A percentile compares a stretch with the other conserved stretches of the same genome.
phyloP scores from a whole-genome alignment of 495 filamentous ascomycete genomes.

The Trichoderma asperelloides region DNA sequence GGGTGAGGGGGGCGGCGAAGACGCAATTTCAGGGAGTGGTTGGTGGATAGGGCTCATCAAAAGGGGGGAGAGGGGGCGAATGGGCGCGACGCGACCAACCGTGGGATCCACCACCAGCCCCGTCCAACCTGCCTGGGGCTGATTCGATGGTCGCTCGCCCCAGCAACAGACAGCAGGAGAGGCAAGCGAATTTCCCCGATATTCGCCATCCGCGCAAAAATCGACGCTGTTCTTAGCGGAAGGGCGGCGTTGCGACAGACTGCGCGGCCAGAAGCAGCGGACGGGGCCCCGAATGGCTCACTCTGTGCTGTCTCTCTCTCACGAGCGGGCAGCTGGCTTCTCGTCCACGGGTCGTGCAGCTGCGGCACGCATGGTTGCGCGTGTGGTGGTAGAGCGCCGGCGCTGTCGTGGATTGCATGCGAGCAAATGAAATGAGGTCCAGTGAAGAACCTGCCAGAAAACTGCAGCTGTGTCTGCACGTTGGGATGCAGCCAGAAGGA shows the following conservation, averaged over 20 bases:
- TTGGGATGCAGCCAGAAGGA: background rate
- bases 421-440: background rate
- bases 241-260: background rate
- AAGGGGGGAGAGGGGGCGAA: conserved; percentile 6
- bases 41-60: conserved; percentile 1
- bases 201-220: background rate
- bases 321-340: background rate
- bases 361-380: background rate
- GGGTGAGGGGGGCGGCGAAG: conserved; percentile 3
- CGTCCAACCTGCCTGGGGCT: conserved; percentile 3
- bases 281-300: background rate
- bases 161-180: background rate
- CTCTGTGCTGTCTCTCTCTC: background rate
- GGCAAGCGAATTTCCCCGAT: conserved; percentile 5
- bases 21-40: conserved; percentile 7
- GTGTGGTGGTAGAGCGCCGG: background rate
- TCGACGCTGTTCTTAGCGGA: background rate
- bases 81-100: conserved; percentile 7
- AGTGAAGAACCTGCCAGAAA: background rate
- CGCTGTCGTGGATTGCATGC: background rate
- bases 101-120: background rate
- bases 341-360: background rate
- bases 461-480: background rate
- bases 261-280: background rate
- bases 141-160: conserved; percentile 1